Conservation (phyloP, 306 rosid genomes). For the Delonix regia region DNA sequence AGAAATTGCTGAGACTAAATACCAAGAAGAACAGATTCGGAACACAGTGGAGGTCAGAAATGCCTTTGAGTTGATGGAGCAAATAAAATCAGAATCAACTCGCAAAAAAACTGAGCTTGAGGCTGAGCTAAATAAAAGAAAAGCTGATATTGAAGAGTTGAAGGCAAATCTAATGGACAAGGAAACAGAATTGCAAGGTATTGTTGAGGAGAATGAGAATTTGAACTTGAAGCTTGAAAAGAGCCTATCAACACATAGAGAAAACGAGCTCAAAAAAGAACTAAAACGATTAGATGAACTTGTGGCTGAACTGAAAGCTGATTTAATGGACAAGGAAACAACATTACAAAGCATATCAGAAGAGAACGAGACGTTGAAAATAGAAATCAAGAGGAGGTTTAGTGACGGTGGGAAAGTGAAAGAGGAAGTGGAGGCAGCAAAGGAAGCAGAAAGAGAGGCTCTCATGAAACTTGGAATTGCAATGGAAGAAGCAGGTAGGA, state of each 20-base stretch:
- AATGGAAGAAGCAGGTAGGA: conserved; percentile 81
- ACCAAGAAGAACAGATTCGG: conserved; percentile 73
- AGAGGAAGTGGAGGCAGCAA: conserved; percentile 63
- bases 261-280: conserved; percentile 56
- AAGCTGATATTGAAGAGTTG: conserved; percentile 68
- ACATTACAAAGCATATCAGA: conserved; percentile 76
- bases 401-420: conserved; percentile 44
- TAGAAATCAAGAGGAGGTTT: conserved; percentile 56
- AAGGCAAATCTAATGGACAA: conserved; percentile 89
- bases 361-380: conserved; percentile 73
- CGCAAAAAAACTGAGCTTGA: conserved; percentile 55
- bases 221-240: conserved; percentile 59
- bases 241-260: conserved; percentile 51
- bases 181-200: conserved; percentile 90
- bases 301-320: conserved; percentile 58
- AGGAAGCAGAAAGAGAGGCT: conserved; percentile 63
- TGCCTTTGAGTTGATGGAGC: conserved; percentile 72
- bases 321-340: conserved; percentile 84
- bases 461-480: conserved; percentile 64
- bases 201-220: conserved; percentile 85
- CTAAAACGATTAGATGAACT: conserved; percentile 57
- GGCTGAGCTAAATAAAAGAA: conserved; percentile 57
- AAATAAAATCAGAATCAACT: conserved; percentile 60
- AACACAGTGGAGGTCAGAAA: conserved; percentile 64
- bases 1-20: conserved; percentile 71